Base-by-base conservation (phyloP, 805 yeast genomes). In the Clavispora phyllophila region DNA sequence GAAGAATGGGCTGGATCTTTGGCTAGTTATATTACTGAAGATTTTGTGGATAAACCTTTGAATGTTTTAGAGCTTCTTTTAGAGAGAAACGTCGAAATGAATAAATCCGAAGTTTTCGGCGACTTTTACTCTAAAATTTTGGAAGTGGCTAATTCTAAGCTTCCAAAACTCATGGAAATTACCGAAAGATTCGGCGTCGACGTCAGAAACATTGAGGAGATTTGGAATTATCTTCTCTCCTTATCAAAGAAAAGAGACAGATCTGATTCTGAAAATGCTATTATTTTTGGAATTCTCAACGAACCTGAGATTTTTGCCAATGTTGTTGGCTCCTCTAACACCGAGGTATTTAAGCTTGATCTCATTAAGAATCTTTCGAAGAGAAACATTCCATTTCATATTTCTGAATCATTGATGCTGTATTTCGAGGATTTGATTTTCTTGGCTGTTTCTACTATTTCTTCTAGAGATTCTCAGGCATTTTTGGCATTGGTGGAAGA, bases 101-200 rank as follows among this genome's bases (percentile, higher is more conserved):
- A 50, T 17, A 34, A 28, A 22, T 27, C 22, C 6, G 45, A 34
- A 18, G 18, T 51, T n/a, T 26, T 73, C 31, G 64, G 68, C 43
- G 65, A 63, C 29, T 49, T 59, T 22, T 70, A 53, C 44, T 37
- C 54, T n/a, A 70, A 66, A 31, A 39, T 70, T 4, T 42, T 48
- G 14, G 43, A 37, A 47, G 60, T 54, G 12, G 29, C 54, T 3
- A 14, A 7, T 13, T 46, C 48, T 22, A 20, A 38, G n/a, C n/a
- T 24, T n/a, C 19, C 41, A 3, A 9, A 26, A 19, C 17, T 24
- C 8, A 17, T 31, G n/a, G 3, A 5, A 2, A 20, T 31, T 13
- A 31, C 15, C 6, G 32, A 27, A 17, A 20, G n/a, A n/a, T 17
- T 14, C 7, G 13, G 23, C 17, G 13, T n/a, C 4, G 29, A 33